Base-by-base conservation (phyloP, 371 early-diverging fungal species). In the Caulochytrium protostelioides region DNA sequence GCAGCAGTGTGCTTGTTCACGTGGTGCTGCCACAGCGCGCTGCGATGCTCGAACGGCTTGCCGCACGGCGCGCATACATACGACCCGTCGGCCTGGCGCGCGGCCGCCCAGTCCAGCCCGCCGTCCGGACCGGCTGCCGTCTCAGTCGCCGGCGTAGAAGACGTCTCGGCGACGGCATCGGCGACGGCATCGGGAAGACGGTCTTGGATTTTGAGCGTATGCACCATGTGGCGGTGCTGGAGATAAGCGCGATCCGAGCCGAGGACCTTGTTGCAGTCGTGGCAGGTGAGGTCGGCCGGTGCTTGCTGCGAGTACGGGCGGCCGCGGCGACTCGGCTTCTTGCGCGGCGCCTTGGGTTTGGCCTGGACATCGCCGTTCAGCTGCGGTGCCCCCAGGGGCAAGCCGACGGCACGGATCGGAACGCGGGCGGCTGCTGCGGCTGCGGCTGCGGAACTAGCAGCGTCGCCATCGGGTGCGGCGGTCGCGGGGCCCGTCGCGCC, bases 201-300 rank as follows among this genome's bases (percentile, higher is more conserved):
- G 10, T 26, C 10, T 10, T 10, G n/a, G n/a, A 26, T n/a, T 34
- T 53, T 30, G 15, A 55, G 46, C 1, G 38, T 44, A 39, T 59
- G 59, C 18, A 55, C 50, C 36, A 42, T 44, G 37, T 53, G 52
- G n/a, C 49, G 50, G 37, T 62, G 62, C 23, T 47, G 44, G 19
- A 32, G 36, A 40, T 46, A 51, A 1, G 46, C 55, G 17, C 58
- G 47, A 2, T 43, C 28, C 7, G 49, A 34, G 3, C 42, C 26
- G 34, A 62, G 37, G 3, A 22, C 38, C 32, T 49, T 52, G 14
- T 7, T 9, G 48, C 62, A 62, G 37, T 54, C 39, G 4, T 42
- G 47, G 41, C 59, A 59, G n/a, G 20, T 30, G 2, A 50, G 35
- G 23, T 42, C 38, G 9, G n/a, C n/a, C n/a, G n/a, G n/a, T n/a